Base-by-base conservation (phyloP, 2,329 filamentous ascomycete species). In the Biscogniauxia sp. region DNA sequence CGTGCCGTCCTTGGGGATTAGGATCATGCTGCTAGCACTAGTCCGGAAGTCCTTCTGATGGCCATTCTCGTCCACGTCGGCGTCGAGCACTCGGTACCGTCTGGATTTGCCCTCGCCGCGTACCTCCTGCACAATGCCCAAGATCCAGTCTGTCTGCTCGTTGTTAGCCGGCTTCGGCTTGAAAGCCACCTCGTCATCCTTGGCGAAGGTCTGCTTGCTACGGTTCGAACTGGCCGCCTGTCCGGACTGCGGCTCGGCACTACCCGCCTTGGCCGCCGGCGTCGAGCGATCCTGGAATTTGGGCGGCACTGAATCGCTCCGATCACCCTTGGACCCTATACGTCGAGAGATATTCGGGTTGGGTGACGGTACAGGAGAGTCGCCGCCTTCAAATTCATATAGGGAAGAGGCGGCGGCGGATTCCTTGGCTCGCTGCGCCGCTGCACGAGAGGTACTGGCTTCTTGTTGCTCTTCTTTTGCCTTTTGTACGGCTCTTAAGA, bases 11-110 rank as follows among this genome's bases (percentile, higher is more conserved):
- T 84, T 81, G 1, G 91, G 88, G 59, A 95, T 93, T 1, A 88
- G 85, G 53, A 93, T 93, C 81, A 95, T 88, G 70, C 85, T 90
- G 70, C 84, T 87, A 1, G 90, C 90, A 51, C 85, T 88, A 2
- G 89, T 90, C 59, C 86, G 86, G 73, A 91, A 93, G 68, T 86
- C 85, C 64, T 84, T 84, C 62, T 89, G 84, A 67, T 87, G 88
- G 69, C 82, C 87, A 68, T 80, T 85, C 71, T 85, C 86, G 69
- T 92, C 91, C 1, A 90, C 89, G 71, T 92, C 90, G 28, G 90
- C 88, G 70, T 94, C 91, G 68, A 92, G 86, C 23, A 93, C 90
- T 73, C 90, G 89, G 77, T 93, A 93, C 52, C 89, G 85, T 70
- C 90, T 83, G 71, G 87, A 89, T 73, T 92, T 93, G 57, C 89